phyloP scores from a whole-genome alignment of 805 yeast species.

The Wickerhamiella brachini region DNA sequence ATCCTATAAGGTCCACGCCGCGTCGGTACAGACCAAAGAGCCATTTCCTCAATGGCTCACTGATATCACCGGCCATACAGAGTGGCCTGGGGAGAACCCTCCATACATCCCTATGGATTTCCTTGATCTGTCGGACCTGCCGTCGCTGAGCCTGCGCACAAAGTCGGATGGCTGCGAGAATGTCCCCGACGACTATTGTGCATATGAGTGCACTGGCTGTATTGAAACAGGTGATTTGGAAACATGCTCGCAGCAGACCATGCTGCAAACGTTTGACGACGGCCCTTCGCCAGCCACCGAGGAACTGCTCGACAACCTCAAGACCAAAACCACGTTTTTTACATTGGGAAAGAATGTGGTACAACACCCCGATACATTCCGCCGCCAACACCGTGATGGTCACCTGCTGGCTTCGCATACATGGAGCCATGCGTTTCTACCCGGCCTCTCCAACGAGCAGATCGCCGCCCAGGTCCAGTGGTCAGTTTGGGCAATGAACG shows the following conservation, averaged over 20 bases:
- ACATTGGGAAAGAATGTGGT: slow-evolving; percentile 74
- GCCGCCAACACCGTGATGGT: slow-evolving; percentile 41
- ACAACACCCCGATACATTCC: slow-evolving; percentile 59
- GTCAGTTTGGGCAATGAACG: slow-evolving; percentile 98
- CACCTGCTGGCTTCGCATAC: slow-evolving; percentile 83
- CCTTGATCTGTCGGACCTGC: slow-evolving; percentile 42
- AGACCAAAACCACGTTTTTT: slow-evolving; percentile 51
- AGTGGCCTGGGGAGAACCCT: slow-evolving; percentile 67
- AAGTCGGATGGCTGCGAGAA: slow-evolving; percentile 40
- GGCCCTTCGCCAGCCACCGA: slow-evolving; percentile 75
- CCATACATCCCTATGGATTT: slow-evolving; percentile 69
- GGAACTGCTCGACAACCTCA: slow-evolving; percentile 38
- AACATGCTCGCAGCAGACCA: slow-evolving; percentile 41
- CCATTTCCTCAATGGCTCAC: slow-evolving; percentile 73
- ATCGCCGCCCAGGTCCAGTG: slow-evolving; percentile 84
- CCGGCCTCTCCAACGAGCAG: slow-evolving; percentile 61
- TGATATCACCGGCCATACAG: slow-evolving; percentile 53
- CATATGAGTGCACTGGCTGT: slow-evolving; percentile 79
- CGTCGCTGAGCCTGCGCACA: slow-evolving; percentile 27
- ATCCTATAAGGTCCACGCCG: background rate
- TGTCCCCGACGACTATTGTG: slow-evolving; percentile 42
- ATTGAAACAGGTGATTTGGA: slow-evolving; percentile 59
- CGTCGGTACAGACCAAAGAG: slow-evolving; percentile 11
- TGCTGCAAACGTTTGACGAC: slow-evolving; percentile 88
- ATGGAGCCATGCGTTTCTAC: slow-evolving; percentile 83